A percentile compares a stretch with the other conserved stretches of the same genome.
Evolutionary conservation across 345 rosid genomes (phyloP).

Genomic region (Aurinia saxatilis): DNA sequence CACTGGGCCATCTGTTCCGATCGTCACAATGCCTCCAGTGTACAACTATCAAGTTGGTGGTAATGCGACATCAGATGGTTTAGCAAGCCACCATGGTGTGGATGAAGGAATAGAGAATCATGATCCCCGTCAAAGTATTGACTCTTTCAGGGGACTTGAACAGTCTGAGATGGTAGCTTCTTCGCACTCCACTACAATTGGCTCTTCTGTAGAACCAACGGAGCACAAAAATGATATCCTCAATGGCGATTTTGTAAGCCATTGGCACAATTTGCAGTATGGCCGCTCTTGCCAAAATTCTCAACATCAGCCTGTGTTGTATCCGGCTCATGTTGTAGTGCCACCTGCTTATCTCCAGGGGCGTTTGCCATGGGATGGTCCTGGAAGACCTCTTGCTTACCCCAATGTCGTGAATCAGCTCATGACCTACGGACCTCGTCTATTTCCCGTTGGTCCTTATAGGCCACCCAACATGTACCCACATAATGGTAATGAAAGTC

Average conservation of each 20-base stretch:
- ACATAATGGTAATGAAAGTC: constrained; percentile 63
- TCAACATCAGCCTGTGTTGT: constrained; percentile 37
- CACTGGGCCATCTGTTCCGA: constrained; percentile 79
- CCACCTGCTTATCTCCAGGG: constrained; percentile 75
- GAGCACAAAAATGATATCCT: constrained; percentile 72
- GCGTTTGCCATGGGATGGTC: constrained; percentile 76
- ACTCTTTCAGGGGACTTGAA: constrained; percentile 46
- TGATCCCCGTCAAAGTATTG: constrained; percentile 51
- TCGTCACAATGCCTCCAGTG: constrained; percentile 52
- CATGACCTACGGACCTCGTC: constrained; percentile 50
- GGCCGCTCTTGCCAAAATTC: constrained; percentile 63
- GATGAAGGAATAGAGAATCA: constrained; percentile 49
- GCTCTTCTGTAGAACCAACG: constrained; percentile 39
- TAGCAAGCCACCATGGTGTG: constrained; percentile 43
- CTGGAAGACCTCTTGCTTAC: constrained; percentile 65
- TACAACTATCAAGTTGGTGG: constrained; percentile 45
- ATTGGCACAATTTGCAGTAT: constrained; percentile 85
- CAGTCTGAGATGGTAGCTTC: constrained; percentile 46
- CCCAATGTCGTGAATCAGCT: constrained; percentile 26
- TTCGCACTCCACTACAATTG: constrained; percentile 34
- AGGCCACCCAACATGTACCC: constrained; percentile 64
- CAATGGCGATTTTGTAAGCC: constrained; percentile 73
- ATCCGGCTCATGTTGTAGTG: constrained; percentile 52
- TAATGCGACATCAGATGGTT: constrained; percentile 42
- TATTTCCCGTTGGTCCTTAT: constrained; percentile 61